Percentiles rank a stretch among this genome's conserved stretches.
Conservation (phyloP, 306 rosid genomes). For the Corylus heterophylla region DNA sequence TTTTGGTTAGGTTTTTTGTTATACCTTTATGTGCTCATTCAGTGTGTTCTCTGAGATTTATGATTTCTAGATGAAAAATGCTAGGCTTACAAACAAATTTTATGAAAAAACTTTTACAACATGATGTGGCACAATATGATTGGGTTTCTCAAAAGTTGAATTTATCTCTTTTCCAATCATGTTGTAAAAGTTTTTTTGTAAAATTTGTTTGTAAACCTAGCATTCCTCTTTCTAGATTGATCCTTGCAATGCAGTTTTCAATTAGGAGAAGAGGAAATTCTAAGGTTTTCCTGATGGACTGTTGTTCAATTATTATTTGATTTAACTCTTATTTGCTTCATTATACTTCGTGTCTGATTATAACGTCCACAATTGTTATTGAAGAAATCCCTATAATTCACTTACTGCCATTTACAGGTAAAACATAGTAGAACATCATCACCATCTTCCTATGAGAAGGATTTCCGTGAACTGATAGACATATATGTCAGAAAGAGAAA, state of each 20-base stretch:
- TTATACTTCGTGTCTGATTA: neutral
- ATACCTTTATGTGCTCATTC: neutral
- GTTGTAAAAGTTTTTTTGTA: no score
- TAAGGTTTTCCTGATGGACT: neutral
- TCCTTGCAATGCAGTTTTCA: neutral
- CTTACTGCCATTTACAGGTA: slow-evolving; percentile 48
- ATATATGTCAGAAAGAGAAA: slow-evolving; percentile 48
- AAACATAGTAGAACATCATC: slow-evolving; percentile 75
- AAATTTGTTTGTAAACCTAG: no score
- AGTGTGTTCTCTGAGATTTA: neutral
- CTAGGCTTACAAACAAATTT: no score
- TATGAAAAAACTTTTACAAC: no score
- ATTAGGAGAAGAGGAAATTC: neutral
- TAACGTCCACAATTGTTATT: neutral
- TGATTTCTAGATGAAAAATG: neutral
- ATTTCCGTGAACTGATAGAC: slow-evolving; percentile 63
- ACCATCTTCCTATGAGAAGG: slow-evolving; percentile 60
- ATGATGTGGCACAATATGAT: no score
- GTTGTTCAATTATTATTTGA: neutral
- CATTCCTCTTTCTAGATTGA: neutral
- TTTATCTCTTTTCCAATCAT: no score
- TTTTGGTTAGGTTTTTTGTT: slow-evolving; percentile 57
- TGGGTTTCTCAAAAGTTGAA: no score
- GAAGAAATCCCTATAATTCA: neutral
- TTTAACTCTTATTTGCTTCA: neutral